Base-by-base conservation (phyloP, 1,284 basidiomycete species). In the Rhodotorula sp. region DNA sequence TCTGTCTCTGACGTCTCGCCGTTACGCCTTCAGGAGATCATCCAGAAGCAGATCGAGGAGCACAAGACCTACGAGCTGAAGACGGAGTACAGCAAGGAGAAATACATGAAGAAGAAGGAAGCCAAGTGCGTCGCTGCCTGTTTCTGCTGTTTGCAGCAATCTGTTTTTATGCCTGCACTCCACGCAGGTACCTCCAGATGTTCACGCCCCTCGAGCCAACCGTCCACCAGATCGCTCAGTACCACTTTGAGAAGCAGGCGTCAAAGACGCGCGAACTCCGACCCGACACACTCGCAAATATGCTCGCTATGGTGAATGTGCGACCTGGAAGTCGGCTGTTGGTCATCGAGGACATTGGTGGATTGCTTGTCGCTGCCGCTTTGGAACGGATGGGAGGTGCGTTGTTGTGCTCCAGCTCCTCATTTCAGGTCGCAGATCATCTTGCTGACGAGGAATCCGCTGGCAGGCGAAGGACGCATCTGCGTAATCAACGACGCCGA, bases 11-110 rank as follows among this genome's bases (percentile, higher is more conserved):
- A 29, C 10, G 49, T 62, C 24, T 48, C 30, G 24, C 52, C 15
- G 22, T 4, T 51, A 58, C 22, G 10, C 17, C n/a, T 59, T 19
- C 81, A 95, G 88, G 92, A 95, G 79, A 96, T 97, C 71, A 94
- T 97, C 77, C 87, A 90, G 77, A 87, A 85, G 79, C 94, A 97
- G 81, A 94, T 96, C 67, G 91, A 92, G 75, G 86, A 89, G 76
- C 94, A 97, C 77, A 88, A 90, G 46, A 90, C 90, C 77, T 97
- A 91, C 80, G 87, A 87, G 13, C 83, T 95, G 63, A 97, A 97
- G 82, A 96, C 93, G 2, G 94, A 94, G 80, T 96, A 93, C 79
- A 93, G 90, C 80, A 96, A 97, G 81, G 94, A 96, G 78, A 97
- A 97, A 79, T 97, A 96, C 82, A 89, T 87, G 79, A 94, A 93